Evolutionary conservation across 2,329 filamentous ascomycete species (phyloP), one percentile per base, ranked within the genome.

Genomic region (Claviceps fusiformis): DNA sequence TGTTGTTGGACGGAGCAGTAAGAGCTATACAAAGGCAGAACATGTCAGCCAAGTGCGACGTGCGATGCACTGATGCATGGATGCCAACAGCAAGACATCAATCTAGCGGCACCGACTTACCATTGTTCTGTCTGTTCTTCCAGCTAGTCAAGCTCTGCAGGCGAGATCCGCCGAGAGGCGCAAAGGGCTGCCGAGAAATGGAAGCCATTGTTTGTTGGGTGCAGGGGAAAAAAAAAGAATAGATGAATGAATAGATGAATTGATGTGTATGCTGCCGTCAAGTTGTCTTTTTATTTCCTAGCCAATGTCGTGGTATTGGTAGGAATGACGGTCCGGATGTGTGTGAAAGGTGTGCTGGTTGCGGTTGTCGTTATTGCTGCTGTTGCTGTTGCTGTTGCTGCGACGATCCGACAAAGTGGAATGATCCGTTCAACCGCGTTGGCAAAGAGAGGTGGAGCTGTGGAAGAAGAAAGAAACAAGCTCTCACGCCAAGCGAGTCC

Each of bases 91-190:
- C 4, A 29, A 33, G 29, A 24, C n/a, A 39, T 37, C 35, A n/a
- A n/a, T n/a, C n/a, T 29, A 19, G 54, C 17, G 24, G 27, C 5
- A 2, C 13, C n/a, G 8, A 74, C 78, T 62, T 78, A 85, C 82
- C 78, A 75, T 85, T 33, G 31, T 33, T 85, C 66, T 91, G 87
- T 69, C 83, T 77, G 69, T 91, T 91, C 75, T 90, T 92, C 52
- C 85, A 71, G 70, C 82, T 89, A 31, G 83, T 84, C 63, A 92
- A 74, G 60, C 75, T 81, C 68, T 89, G 85, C 31, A 91, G 75
- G 61, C 87, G 81, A 55, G 82, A 73, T 62, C 76, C 77, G 66
- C 87, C 81, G 54, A 91, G 75, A 51, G 84, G 84, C 66, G 83
- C 87, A 68, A 91, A 90, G 6, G 87, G 87, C 71, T 89, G 85